Evolutionary conservation across 306 rosid genomes (phyloP).

Genomic region (Gleditsia sinensis): DNA sequence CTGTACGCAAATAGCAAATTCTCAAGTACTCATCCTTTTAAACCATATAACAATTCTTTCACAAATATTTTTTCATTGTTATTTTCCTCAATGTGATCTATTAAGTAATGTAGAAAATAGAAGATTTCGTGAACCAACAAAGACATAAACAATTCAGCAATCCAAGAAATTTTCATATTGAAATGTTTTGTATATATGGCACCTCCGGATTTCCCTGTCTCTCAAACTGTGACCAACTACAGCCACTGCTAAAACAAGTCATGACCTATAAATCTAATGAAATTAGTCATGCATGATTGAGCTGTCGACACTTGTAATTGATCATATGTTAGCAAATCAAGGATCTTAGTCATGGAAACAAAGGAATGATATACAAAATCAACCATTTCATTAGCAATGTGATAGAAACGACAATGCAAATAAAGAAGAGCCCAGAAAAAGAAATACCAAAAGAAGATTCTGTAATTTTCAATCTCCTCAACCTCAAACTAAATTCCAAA

Average conservation of each 20-base stretch:
- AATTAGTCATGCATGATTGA: conserved; percentile 8
- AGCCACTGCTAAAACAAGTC: conserved; percentile 26
- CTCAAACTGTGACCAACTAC: conserved; percentile 23
- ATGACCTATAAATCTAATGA: conserved; percentile 25
- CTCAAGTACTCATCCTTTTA: conserved; percentile 8
- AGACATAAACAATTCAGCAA: conserved; percentile 16
- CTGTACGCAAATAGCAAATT: conserved; percentile 49
- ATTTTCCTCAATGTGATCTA: conserved; percentile 13
- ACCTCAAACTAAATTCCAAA: not conserved
- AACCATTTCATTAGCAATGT: not conserved
- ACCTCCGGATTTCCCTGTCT: conserved; percentile 19
- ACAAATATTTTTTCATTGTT: conserved; percentile 13
- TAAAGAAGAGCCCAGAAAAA: not conserved
- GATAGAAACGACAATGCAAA: not conserved
- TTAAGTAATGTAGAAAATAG: not conserved
- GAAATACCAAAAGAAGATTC: not conserved
- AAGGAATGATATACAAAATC: conserved; percentile 3
- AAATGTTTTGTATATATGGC: conserved; percentile 3
- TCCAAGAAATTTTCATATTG: not conserved
- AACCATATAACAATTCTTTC: not conserved
- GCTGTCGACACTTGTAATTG: not conserved
- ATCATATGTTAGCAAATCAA: conserved; percentile 20
- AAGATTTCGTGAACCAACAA: conserved; percentile 22
- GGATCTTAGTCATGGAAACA: conserved; percentile 15
- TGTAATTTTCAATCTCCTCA: not conserved